These are phyloP conservation scores for Acer yangbiense DNA, from an alignment of 345 rosid genomes.

Conservation along the genomic window DNA sequence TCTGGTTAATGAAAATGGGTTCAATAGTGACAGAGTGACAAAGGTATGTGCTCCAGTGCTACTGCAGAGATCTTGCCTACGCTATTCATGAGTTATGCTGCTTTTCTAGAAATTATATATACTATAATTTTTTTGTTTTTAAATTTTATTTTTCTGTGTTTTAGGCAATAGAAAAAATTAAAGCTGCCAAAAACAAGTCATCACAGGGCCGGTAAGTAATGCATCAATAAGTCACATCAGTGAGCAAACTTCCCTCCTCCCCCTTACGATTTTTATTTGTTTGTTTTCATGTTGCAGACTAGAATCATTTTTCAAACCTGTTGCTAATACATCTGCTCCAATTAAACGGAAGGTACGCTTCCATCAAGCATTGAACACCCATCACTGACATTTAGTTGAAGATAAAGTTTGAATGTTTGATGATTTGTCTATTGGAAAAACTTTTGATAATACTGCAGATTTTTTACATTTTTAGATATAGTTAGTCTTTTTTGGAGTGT, in stretches of 20 bases:
- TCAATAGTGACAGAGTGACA: conserved; percentile 77
- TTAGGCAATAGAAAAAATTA: conserved; percentile 87
- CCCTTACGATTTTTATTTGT: not conserved
- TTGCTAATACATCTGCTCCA: conserved; percentile 50
- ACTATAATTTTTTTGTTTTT: not conserved
- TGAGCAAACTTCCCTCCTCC: not conserved
- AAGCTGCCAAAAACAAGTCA: conserved; percentile 88
- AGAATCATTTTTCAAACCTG: conserved; percentile 84
- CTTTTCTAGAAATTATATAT: not conserved
- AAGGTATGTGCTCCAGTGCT: conserved; percentile 49
- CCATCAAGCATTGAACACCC: not conserved
- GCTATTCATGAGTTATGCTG: conserved; percentile 10
- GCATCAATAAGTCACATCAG: conserved; percentile 8
- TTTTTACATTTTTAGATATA: not conserved
- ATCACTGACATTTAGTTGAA: conserved; percentile 1
- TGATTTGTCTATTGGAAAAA: not conserved
- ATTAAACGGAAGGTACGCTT: conserved; percentile 72
- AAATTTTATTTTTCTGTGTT: conserved; percentile 13
- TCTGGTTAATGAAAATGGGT: conserved; percentile 92
- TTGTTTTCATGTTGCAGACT: conserved; percentile 40
- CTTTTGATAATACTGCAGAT: not conserved
- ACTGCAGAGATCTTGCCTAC: not conserved
- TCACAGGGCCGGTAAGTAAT: conserved; percentile 86
- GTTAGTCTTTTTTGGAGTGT: not conserved
- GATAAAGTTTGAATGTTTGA: not conserved